Conservation (phyloP, 148 eudicot genomes). For the Camellia granthamiana region DNA sequence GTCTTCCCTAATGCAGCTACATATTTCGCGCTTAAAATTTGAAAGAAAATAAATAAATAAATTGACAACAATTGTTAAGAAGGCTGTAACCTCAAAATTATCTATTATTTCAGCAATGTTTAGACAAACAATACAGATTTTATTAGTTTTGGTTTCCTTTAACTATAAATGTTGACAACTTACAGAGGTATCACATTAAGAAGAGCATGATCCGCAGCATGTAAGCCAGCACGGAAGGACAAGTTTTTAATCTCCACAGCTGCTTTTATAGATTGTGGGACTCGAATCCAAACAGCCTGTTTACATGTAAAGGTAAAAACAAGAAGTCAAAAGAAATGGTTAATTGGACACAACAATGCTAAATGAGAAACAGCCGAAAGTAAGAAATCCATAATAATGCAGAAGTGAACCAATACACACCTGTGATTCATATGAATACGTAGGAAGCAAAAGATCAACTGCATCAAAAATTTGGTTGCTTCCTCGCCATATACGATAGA, state of each 20-base stretch:
- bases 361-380: not conserved
- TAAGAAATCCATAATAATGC: not conserved
- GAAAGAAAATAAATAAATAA: not conserved
- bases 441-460: slow-evolving; percentile 78
- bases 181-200: slow-evolving; percentile 93
- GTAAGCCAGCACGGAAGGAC: slow-evolving; percentile 81
- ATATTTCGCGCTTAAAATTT: not conserved
- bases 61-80: not conserved
- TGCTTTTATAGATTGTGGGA: slow-evolving; percentile 69
- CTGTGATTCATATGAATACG: slow-evolving; percentile 81
- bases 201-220: slow-evolving; percentile 97
- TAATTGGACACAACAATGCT: not conserved
- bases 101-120: not conserved
- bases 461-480: slow-evolving; percentile 70
- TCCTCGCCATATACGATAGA: slow-evolving; percentile 67
- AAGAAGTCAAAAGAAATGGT: slow-evolving; percentile 1
- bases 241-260: slow-evolving; percentile 50
- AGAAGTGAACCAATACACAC: slow-evolving; percentile 32
- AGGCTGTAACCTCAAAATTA: not conserved
- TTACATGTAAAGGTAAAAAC: slow-evolving; percentile 7
- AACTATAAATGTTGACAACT: slow-evolving; percentile 25
- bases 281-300: slow-evolving; percentile 93
- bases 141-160: not conserved
- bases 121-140: not conserved
- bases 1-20: not conserved